Evolutionary conservation across 176 grass and related monocot species (phyloP).

Genomic region (Avena atlantica): DNA sequence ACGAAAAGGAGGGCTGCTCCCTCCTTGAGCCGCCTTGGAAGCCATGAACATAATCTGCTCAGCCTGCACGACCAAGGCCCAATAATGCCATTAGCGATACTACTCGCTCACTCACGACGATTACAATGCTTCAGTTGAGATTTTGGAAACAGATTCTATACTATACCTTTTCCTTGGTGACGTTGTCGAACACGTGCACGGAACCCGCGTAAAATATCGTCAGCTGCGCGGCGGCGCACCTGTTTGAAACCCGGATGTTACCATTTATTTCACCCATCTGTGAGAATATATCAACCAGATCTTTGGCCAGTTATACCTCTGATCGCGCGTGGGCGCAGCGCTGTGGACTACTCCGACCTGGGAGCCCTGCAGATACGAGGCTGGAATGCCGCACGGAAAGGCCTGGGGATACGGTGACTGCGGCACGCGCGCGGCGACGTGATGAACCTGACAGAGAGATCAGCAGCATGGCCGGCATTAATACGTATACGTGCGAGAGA

Average conservation of each 20-base stretch:
- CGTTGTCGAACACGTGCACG: constrained; percentile 50
- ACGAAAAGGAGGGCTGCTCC: background rate
- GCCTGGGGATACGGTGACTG: background rate
- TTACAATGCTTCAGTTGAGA: background rate
- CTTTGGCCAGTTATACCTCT: constrained; percentile 3
- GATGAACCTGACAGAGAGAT: background rate
- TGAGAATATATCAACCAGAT: background rate
- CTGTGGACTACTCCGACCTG: background rate
- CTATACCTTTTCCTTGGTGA: constrained; percentile 51
- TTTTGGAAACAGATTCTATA: background rate
- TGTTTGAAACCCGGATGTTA: background rate
- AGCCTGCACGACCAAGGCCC: constrained; percentile 17
- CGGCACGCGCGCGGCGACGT: background rate
- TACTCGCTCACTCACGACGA: background rate
- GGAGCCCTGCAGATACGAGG: constrained; percentile 24
- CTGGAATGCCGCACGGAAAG: constrained; percentile 5
- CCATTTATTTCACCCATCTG: background rate
- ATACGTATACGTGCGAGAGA: background rate
- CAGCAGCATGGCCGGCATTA: background rate
- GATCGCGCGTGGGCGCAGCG: background rate
- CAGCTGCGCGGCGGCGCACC: constrained; percentile 33
- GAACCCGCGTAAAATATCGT: constrained; percentile 66
- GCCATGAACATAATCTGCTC: constrained; percentile 35
- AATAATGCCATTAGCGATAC: background rate
- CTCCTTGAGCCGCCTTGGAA: constrained; percentile 12